A percentile compares a stretch with the other conserved stretches of the same genome.
Evolutionary conservation across 441 rosid genomes (phyloP).

Genomic region (Raphanus hybrid): DNA sequence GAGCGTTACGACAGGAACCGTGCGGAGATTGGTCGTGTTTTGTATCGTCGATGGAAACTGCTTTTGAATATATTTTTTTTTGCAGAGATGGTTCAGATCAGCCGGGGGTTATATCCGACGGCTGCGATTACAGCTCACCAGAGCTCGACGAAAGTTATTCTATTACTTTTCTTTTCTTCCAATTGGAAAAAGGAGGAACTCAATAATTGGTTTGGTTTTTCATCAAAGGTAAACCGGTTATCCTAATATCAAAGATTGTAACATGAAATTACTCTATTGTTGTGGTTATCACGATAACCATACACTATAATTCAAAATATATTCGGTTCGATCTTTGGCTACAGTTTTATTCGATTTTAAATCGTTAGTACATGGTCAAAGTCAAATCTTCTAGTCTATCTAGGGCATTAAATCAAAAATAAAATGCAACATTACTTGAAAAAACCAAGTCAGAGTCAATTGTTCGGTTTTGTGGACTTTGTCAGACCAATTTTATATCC

Average conservation of each 20-base stretch:
- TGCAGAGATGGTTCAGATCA: constrained; percentile 34
- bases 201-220: constrained; percentile 7
- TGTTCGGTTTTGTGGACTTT: too few species aligned
- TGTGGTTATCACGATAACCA: constrained; percentile 2
- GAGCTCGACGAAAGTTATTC: constrained; percentile 2
- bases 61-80: constrained; percentile 28
- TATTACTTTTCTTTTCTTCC: background rate
- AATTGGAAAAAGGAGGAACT: background rate
- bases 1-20: constrained; percentile 18
- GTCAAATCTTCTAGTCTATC: too few species aligned
- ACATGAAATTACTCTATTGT: background rate
- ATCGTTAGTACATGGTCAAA: too few species aligned
- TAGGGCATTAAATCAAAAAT: too few species aligned
- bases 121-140: constrained; percentile 27
- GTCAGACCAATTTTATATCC: too few species aligned
- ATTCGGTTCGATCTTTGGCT: too few species aligned
- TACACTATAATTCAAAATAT: too few species aligned
- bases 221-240: background rate
- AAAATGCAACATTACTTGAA: too few species aligned
- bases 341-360: too few species aligned
- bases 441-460: too few species aligned
- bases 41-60: constrained; percentile 41
- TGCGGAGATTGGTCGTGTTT: constrained; percentile 33
- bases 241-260: background rate
- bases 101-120: constrained; percentile 40